Percentiles rank a stretch among this genome's conserved stretches.
Conservation (phyloP, 116 monocot genomes). For the Posidonia oceanica region DNA sequence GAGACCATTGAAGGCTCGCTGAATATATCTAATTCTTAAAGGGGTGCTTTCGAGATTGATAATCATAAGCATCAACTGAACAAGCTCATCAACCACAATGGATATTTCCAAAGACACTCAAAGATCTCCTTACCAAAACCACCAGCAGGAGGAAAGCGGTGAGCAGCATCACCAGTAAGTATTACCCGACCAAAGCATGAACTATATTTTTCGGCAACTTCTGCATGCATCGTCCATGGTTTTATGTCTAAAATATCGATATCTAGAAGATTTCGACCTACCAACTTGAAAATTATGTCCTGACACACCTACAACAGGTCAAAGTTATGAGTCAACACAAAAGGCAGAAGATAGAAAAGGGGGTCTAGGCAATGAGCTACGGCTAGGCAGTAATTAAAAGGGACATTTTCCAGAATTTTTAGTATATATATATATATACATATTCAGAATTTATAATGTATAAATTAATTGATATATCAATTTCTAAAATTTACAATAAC, state of each 20-base stretch:
- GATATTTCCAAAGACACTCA: not conserved
- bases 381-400: too few species aligned
- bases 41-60: too few species aligned
- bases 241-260: slow-evolving; percentile 74
- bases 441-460: too few species aligned
- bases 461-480: too few species aligned
- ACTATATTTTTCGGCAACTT: slow-evolving; percentile 87
- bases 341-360: not conserved
- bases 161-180: slow-evolving; percentile 93
- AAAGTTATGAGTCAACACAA: not conserved
- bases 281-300: slow-evolving; percentile 71
- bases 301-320: slow-evolving; percentile 60
- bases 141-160: slow-evolving; percentile 93
- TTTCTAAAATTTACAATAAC: too few species aligned
- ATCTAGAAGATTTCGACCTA: slow-evolving; percentile 54
- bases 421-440: too few species aligned
- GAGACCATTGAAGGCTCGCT: too few species aligned
- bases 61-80: not conserved
- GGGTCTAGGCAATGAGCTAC: not conserved
- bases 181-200: slow-evolving; percentile 52
- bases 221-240: slow-evolving; percentile 99
- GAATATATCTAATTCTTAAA: too few species aligned
- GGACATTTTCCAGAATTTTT: too few species aligned
- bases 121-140: slow-evolving; percentile 64
- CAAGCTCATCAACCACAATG: not conserved